Base-by-base conservation (phyloP, 2,329 filamentous ascomycete species). In the Fusarium subtropicale region DNA sequence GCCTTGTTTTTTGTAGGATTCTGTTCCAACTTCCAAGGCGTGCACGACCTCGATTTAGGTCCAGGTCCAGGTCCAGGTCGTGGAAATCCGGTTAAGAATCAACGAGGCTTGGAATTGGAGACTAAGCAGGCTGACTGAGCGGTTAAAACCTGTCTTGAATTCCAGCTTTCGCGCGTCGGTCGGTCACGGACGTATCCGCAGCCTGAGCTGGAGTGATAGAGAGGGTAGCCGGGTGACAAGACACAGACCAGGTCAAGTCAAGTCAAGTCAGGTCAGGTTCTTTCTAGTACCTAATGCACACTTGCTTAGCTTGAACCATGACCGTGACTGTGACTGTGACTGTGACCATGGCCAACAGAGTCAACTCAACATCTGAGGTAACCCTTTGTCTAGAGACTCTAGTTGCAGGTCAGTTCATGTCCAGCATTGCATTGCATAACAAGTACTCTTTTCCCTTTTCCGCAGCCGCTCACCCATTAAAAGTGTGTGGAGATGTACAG, bases 401-500 rank as follows among this genome's bases (percentile, higher is more conserved):
- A 20, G 12, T 60, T 53, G 47, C 47, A 52, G 48, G 12, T 52
- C 39, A 47, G 48, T 39, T 52, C 39, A 47, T 57, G 18, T 30
- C 28, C 36, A 65, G 62, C 62, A 65, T 66, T 52, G 48, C 48
- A 52, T 52, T 52, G 48, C 48, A 52, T 52, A 36, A 26, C 28
- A 66, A 42, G 64, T 66, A 66, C 56, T 26, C 16, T 48, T 50
- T 50, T 24, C 31, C 31, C 16, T 48, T 50, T 50, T 24, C 31
- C 28, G 24, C 30, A 20, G 24, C 26, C 33, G 15, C 42, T 56
- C 44, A 51, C 36, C 47, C 39, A 34, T 28, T 55, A 39, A 38
- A 64, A 33, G 22, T 15, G 47, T 67, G 64, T 59, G 56, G 56
- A 65, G 67, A 69, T 66, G 62, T 55, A 52, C 61, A 42, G 48